Evolutionary conservation across 148 eudicot species (phyloP).

Genomic region (Cornus suecica): DNA sequence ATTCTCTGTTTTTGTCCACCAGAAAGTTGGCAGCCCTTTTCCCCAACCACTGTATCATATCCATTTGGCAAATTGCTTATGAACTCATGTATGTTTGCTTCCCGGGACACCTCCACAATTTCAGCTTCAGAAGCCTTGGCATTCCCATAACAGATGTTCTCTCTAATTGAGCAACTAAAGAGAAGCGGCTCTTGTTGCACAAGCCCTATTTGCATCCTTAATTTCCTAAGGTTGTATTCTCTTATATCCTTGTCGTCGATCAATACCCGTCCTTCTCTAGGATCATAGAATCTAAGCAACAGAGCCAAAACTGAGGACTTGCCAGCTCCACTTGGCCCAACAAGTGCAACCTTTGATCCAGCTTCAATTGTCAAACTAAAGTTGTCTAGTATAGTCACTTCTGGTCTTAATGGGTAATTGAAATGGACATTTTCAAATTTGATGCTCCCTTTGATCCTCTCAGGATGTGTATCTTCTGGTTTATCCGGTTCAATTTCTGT

Average conservation of each 20-base stretch:
- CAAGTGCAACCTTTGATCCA: slow-evolving; percentile 51
- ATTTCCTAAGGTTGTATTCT: slow-evolving; percentile 30
- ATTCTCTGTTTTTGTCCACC: slow-evolving; percentile 54
- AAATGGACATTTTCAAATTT: slow-evolving; percentile 34
- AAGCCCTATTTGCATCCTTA: slow-evolving; percentile 41
- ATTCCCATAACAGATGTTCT: slow-evolving; percentile 38
- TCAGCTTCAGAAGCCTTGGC: slow-evolving; percentile 41
- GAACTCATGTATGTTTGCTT: slow-evolving; percentile 42
- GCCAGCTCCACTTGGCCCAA: slow-evolving; percentile 53
- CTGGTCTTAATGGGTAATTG: slow-evolving; percentile 35
- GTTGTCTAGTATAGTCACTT: slow-evolving; percentile 32
- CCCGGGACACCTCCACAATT: slow-evolving; percentile 36
- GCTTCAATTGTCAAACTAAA: slow-evolving; percentile 37
- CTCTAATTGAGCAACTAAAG: slow-evolving; percentile 48
- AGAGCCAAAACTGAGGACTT: slow-evolving; percentile 47
- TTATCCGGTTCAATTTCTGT: slow-evolving; percentile 43
- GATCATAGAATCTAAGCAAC: slow-evolving; percentile 46
- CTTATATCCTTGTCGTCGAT: slow-evolving; percentile 40
- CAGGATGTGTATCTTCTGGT: slow-evolving; percentile 20
- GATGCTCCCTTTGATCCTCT: slow-evolving; percentile 34
- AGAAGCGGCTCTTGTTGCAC: slow-evolving; percentile 52
- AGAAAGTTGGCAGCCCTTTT: slow-evolving; percentile 52
- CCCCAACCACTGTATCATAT: slow-evolving; percentile 44
- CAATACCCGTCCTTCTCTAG: slow-evolving; percentile 30
- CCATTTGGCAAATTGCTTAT: slow-evolving; percentile 46